These are phyloP conservation scores for Penicillium silybi DNA, from an alignment of 495 filamentous ascomycete genomes.

Conservation along the genomic window DNA sequence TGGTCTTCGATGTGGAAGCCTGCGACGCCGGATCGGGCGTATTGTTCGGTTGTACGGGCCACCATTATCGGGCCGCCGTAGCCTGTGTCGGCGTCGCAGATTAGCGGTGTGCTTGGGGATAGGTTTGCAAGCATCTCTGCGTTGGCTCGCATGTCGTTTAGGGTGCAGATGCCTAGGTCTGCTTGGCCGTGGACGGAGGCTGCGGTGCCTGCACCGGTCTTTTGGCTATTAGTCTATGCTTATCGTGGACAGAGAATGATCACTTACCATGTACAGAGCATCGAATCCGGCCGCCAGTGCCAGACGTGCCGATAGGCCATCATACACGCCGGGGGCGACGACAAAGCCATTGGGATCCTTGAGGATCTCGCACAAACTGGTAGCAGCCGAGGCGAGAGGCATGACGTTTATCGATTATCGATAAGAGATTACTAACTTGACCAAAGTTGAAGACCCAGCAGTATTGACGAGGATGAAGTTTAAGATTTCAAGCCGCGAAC, in stretches of 20 bases:
- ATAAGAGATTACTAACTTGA: background rate
- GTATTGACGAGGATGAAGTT: background rate
- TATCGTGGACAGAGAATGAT: background rate
- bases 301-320: slow-evolving; percentile 63
- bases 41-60: slow-evolving; percentile 57
- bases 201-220: slow-evolving; percentile 66
- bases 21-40: slow-evolving; percentile 62
- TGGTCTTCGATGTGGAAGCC: slow-evolving; percentile 74
- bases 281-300: slow-evolving; percentile 60
- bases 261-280: slow-evolving; percentile 58
- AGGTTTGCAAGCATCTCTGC: slow-evolving; percentile 43
- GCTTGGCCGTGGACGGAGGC: slow-evolving; percentile 64
- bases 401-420: slow-evolving; percentile 15
- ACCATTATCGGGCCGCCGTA: slow-evolving; percentile 65
- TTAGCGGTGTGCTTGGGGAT: slow-evolving; percentile 48
- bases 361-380: slow-evolving; percentile 27
- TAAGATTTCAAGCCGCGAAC: background rate
- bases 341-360: slow-evolving; percentile 36
- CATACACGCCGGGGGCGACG: slow-evolving; percentile 63
- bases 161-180: slow-evolving; percentile 59
- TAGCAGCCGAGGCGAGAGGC: slow-evolving; percentile 29
- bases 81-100: slow-evolving; percentile 69
- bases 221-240: background rate
- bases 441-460: background rate
- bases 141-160: slow-evolving; percentile 44